These are phyloP conservation scores for Papilionanthe hybrid DNA, from an alignment of 116 monocot genomes.

Conservation along the genomic window DNA sequence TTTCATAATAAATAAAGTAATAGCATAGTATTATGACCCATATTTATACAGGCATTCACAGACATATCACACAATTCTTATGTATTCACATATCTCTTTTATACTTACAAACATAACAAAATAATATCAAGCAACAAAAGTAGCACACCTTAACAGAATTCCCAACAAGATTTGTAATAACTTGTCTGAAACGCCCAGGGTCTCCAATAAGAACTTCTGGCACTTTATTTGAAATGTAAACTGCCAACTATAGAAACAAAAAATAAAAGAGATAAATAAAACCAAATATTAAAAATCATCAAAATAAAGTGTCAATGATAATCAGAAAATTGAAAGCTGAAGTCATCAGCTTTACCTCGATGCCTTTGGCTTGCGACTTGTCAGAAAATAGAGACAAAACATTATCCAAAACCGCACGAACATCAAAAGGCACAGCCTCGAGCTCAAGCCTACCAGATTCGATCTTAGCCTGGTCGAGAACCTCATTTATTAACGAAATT, in stretches of 20 bases:
- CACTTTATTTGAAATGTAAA: slow-evolving; percentile 52
- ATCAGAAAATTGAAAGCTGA: not conserved
- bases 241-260: slow-evolving; percentile 47
- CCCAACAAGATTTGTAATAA: slow-evolving; percentile 85
- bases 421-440: slow-evolving; percentile 76
- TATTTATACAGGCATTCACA: too few species aligned
- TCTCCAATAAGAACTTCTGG: slow-evolving; percentile 75
- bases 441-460: slow-evolving; percentile 88
- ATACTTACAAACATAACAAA: too few species aligned
- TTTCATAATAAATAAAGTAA: not conserved
- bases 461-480: slow-evolving; percentile 92
- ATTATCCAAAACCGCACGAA: slow-evolving; percentile 64
- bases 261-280: slow-evolving; percentile 5
- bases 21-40: too few species aligned
- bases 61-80: too few species aligned
- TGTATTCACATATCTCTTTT: too few species aligned
- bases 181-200: slow-evolving; percentile 77
- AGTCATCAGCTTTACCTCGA: slow-evolving; percentile 46
- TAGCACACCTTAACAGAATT: slow-evolving; percentile 78
- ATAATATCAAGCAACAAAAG: not conserved
- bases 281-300: slow-evolving; percentile 5
- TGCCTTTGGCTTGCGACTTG: slow-evolving; percentile 69
- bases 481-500: slow-evolving; percentile 77
- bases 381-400: slow-evolving; percentile 77
- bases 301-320: not conserved